Conservation (phyloP, 139 green algal genomes). For the Coelastrella sp. region DNA sequence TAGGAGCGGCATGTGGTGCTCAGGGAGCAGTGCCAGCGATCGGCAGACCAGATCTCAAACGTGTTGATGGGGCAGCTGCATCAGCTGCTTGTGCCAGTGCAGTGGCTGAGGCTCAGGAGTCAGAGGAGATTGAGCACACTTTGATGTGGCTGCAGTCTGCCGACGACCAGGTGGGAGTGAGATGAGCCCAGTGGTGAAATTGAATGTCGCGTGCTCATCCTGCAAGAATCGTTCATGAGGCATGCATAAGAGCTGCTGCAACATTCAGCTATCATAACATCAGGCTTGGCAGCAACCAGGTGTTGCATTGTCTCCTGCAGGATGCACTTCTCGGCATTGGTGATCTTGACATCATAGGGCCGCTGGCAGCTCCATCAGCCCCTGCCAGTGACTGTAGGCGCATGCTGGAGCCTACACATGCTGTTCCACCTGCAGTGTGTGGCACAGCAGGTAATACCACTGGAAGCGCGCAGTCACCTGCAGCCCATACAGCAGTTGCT, state of each 20-base stretch:
- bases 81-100: neutral
- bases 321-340: no score
- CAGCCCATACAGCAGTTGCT: neutral
- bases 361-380: no score
- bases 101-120: conserved; percentile 24
- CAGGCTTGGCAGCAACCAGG: no score
- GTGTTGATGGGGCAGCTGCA: neutral
- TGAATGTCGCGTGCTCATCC: neutral
- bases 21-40: neutral
- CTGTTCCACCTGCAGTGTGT: neutral
- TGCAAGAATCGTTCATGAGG: no score
- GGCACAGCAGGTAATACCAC: neutral
- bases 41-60: neutral
- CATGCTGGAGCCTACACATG: no score
- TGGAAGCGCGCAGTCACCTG: no score
- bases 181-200: no score
- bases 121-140: conserved; percentile 16
- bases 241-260: no score
- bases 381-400: no score
- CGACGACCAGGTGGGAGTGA: neutral
- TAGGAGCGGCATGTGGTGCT: neutral
- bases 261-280: no score
- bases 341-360: no score
- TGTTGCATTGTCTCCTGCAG: no score
- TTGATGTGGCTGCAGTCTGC: conserved; percentile 17